Evolutionary conservation across 2,329 filamentous ascomycete genomes (phyloP).

Genomic region (Ophiostoma populinum): DNA sequence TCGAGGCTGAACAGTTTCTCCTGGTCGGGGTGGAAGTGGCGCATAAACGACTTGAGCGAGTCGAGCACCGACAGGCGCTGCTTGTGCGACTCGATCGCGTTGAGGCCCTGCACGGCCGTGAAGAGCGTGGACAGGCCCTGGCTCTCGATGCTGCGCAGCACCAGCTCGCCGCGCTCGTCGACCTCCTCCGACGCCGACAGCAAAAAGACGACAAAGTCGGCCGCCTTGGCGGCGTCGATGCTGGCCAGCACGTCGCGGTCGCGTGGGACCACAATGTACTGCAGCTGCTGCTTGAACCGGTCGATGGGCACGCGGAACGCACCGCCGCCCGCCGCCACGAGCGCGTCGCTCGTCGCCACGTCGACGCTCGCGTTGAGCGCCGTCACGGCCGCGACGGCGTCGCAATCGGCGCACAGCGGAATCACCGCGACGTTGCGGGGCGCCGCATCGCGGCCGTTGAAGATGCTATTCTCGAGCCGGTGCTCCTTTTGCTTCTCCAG

Average conservation of each 20-base stretch:
- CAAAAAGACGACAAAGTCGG: constrained; percentile 81
- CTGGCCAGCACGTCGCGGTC: constrained; percentile 58
- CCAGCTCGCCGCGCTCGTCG: constrained; percentile 66
- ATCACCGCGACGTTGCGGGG: constrained; percentile 79
- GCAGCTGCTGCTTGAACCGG: constrained; percentile 85
- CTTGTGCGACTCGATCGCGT: constrained; percentile 64
- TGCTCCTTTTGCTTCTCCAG: constrained; percentile 71
- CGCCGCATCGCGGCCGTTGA: constrained; percentile 71
- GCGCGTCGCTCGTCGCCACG: constrained; percentile 42
- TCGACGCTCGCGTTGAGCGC: constrained; percentile 67
- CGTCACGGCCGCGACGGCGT: constrained; percentile 48
- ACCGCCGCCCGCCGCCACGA: neutral
- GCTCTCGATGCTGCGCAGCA: constrained; percentile 74
- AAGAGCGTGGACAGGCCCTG: constrained; percentile 92
- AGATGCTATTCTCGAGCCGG: constrained; percentile 61
- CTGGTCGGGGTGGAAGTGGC: constrained; percentile 81
- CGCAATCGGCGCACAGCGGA: constrained; percentile 59
- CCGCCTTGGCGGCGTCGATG: constrained; percentile 70
- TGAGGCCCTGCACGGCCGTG: constrained; percentile 64
- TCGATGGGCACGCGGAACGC: constrained; percentile 53
- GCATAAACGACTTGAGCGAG: constrained; percentile 83
- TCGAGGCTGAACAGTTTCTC: constrained; percentile 85
- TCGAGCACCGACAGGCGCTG: constrained; percentile 56
- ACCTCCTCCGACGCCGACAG: constrained; percentile 71
- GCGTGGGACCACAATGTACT: constrained; percentile 51